phyloP scores from a whole-genome alignment of 1,139 yeast genomes.

The Scheffersomyces titani region DNA sequence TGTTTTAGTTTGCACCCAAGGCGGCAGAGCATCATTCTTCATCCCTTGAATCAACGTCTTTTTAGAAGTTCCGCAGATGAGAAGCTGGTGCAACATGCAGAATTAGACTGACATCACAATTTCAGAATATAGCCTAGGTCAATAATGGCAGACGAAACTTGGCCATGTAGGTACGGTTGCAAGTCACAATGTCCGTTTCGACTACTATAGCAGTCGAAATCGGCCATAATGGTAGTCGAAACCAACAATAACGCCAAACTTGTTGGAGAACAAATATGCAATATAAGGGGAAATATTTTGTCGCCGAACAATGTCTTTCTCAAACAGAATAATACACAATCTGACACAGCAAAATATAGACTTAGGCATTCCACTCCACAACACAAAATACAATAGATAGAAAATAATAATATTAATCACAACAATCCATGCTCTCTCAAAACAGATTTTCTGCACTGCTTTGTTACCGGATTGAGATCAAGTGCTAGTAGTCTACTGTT shows the following conservation, averaged over 20 bases:
- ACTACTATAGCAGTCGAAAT: not conserved
- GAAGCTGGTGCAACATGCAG: not conserved
- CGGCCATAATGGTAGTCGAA: not conserved
- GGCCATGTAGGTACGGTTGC: not conserved
- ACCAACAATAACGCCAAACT: not conserved
- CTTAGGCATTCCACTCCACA: not conserved
- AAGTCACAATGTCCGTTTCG: not conserved
- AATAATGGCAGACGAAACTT: not conserved
- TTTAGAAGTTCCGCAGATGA: not conserved
- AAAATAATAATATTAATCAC: not conserved
- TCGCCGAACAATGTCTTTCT: not conserved
- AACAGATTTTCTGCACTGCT: not conserved
- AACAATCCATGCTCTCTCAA: not conserved
- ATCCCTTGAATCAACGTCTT: not conserved
- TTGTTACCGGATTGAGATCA: not conserved
- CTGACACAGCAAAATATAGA: not conserved
- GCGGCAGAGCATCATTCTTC: not conserved
- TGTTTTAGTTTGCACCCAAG: not conserved
- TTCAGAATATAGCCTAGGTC: not conserved
- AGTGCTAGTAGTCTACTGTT: not conserved
- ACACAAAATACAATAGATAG: not conserved
- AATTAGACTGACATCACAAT: not conserved
- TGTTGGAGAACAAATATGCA: too few relatives aligned
- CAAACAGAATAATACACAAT: not conserved
- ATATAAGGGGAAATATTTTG: not conserved